Evolutionary conservation across 345 rosid species (phyloP), one percentile per base, ranked within the genome.

Genomic region (Bretschneidera sinensis): DNA sequence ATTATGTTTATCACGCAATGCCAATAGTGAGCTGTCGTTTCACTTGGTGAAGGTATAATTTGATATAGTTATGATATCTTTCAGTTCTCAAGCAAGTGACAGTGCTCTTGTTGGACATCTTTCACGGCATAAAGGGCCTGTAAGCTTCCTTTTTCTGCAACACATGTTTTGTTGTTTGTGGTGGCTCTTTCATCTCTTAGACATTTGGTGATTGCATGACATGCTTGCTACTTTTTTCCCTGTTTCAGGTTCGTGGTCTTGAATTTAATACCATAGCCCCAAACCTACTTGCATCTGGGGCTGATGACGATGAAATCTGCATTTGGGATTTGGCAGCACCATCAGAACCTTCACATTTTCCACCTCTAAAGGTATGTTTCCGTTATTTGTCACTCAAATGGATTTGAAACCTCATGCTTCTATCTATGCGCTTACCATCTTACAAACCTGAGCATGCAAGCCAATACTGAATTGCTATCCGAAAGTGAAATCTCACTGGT

Each of bases 301-400:
- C 98, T 49, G 97, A 91, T 66, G 99, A 88, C 70, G 96, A 97
- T 65, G 97, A 95, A 83, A 85, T 88, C 60, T 87, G 88, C 80
- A 86, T 95, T 45, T 95, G 99, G 99, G 96, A 95, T 81, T 66
- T 95, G 71, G 65, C 88, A 52, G 67, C 74, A 57, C 99, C 99
- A 43, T 59, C 80, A n/a, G 87, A 81, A 71, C 94, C 97, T 68
- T 70, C 89, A 61, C 94, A 80, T 78, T 88, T 78, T 65, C 98
- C 99, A 5, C 83, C 91, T 35, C 88, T 88, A 48, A 88, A 76
- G 96, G 98, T 86, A 68, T 23, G 64, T 43, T 31, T 13, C 43
- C 55, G 57, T 62, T 16, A 24, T 35, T 18, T 39, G 17, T 50
- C 25, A 23, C 59, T 54, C 11, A 17, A 24, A 18, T 57, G 25